Evolutionary conservation across 2,329 filamentous ascomycete genomes (phyloP).

Genomic region (Aureobasidium sp.): DNA sequence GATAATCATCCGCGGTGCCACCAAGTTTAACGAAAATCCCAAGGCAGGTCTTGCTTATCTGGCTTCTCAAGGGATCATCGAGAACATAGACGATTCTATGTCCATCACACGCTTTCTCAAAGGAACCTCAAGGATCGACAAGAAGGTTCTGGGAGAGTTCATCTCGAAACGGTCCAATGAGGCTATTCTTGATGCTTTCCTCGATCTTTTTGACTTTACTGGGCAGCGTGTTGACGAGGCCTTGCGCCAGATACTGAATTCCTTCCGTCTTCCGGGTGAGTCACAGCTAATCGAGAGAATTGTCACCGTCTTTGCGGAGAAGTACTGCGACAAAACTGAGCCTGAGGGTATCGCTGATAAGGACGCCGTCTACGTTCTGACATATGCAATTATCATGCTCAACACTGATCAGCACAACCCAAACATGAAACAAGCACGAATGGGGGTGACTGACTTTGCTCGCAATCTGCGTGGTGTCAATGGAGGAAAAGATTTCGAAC

Average conservation of each 20-base stretch:
- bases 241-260: constrained; percentile 74
- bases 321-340: constrained; percentile 65
- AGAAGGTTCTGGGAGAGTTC: constrained; percentile 85
- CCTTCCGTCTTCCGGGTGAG: constrained; percentile 90
- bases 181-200: constrained; percentile 72
- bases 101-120: constrained; percentile 80
- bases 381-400: constrained; percentile 94
- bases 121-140: constrained; percentile 80
- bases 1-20: constrained; percentile 77
- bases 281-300: constrained; percentile 89
- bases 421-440: constrained; percentile 76
- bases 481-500: constrained; percentile 71
- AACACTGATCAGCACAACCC: constrained; percentile 97
- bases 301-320: constrained; percentile 76
- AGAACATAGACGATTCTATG: constrained; percentile 63
- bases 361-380: constrained; percentile 82
- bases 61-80: constrained; percentile 77
- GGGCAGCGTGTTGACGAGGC: constrained; percentile 87
- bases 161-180: constrained; percentile 88
- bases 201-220: constrained; percentile 80
- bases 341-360: constrained; percentile 73
- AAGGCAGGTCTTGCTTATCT: constrained; percentile 84
- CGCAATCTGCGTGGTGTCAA: constrained; percentile 90
- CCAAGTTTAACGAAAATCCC: constrained; percentile 91
- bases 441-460: constrained; percentile 76